Conservation (phyloP, 2,329 filamentous ascomycete genomes). For the Incumbomyces delicatus region DNA sequence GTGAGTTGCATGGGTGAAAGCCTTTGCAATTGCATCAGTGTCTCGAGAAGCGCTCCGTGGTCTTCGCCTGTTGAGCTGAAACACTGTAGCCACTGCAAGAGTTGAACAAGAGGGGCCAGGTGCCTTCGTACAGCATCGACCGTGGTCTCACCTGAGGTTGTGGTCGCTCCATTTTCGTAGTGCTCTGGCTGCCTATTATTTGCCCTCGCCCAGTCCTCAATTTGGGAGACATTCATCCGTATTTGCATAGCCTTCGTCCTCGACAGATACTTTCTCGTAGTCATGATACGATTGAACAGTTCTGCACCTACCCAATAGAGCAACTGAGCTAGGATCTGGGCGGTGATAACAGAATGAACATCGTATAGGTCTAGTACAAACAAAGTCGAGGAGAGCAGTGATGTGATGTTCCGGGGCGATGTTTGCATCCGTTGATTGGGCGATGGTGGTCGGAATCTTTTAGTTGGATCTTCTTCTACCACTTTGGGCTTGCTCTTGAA, state of each 20-base stretch:
- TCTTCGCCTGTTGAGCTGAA: slow-evolving; percentile 92
- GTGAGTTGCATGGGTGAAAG: slow-evolving; percentile 81
- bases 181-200: slow-evolving; percentile 95
- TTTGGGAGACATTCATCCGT: slow-evolving; percentile 89
- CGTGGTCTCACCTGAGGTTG: slow-evolving; percentile 73
- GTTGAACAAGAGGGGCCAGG: slow-evolving; percentile 79
- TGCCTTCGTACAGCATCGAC: slow-evolving; percentile 76
- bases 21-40: slow-evolving; percentile 76
- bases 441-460: slow-evolving; percentile 82
- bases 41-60: slow-evolving; percentile 75
- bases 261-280: slow-evolving; percentile 84
- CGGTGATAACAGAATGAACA: slow-evolving; percentile 89
- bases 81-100: slow-evolving; percentile 95
- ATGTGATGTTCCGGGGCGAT: slow-evolving; percentile 90
- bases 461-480: slow-evolving; percentile 79
- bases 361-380: slow-evolving; percentile 99
- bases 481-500: slow-evolving; percentile 86
- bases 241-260: slow-evolving; percentile 99
- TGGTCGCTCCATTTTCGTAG: slow-evolving; percentile 85
- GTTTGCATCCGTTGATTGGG: slow-evolving; percentile 87
- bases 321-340: slow-evolving; percentile 84
- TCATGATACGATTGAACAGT: slow-evolving; percentile 96
- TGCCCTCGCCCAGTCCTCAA: slow-evolving; percentile 90
- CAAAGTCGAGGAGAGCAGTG: slow-evolving; percentile 84
- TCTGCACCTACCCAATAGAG: slow-evolving; percentile 95